Evolutionary conservation across 495 filamentous ascomycete genomes (phyloP).

Genomic region (Aspergillus conjunctus): DNA sequence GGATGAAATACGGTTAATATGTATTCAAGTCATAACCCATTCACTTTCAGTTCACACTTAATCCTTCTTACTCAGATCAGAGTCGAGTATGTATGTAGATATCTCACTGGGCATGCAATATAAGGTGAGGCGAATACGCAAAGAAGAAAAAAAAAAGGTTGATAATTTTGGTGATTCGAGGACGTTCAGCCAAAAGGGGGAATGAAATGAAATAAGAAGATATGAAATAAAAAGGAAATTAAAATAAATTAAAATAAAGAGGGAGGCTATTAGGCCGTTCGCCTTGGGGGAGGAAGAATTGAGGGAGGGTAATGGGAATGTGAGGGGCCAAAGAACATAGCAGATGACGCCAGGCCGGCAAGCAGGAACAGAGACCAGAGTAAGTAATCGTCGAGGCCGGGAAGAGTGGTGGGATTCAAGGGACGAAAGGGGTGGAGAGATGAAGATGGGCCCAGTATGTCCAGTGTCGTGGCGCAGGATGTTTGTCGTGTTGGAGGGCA

Average conservation of each 20-base stretch:
- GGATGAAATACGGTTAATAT: slow-evolving; percentile 17
- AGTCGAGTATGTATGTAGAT: slow-evolving; percentile 3
- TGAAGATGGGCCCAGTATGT: slow-evolving; percentile 9
- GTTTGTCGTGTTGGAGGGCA: slow-evolving; percentile 24
- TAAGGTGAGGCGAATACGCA: slow-evolving; percentile 14
- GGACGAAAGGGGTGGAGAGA: slow-evolving; percentile 5
- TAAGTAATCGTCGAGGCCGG: slow-evolving; percentile 6
- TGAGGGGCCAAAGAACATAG: slow-evolving; percentile 27
- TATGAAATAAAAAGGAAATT: slow-evolving; percentile 6
- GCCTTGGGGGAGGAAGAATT: slow-evolving; percentile 5
- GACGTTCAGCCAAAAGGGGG: slow-evolving; percentile 4
- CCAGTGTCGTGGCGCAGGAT: slow-evolving; percentile 20
- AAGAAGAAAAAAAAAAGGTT: slow-evolving; percentile 12
- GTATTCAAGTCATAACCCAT: slow-evolving; percentile 19
- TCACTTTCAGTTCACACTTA: neutral
- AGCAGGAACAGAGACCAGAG: neutral
- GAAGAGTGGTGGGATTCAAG: slow-evolving; percentile 15
- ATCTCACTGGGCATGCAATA: neutral
- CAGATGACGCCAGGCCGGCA: slow-evolving; percentile 26
- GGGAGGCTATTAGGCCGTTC: neutral
- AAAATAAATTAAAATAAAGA: slow-evolving; percentile 11
- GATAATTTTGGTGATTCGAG: slow-evolving; percentile 23
- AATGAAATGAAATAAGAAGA: slow-evolving; percentile 11
- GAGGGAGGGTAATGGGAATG: slow-evolving; percentile 19
- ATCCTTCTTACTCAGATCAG: slow-evolving; percentile 12